Evolutionary conservation across 768 basidiomycete species (phyloP).

Genomic region (Galerina sulciceps): DNA sequence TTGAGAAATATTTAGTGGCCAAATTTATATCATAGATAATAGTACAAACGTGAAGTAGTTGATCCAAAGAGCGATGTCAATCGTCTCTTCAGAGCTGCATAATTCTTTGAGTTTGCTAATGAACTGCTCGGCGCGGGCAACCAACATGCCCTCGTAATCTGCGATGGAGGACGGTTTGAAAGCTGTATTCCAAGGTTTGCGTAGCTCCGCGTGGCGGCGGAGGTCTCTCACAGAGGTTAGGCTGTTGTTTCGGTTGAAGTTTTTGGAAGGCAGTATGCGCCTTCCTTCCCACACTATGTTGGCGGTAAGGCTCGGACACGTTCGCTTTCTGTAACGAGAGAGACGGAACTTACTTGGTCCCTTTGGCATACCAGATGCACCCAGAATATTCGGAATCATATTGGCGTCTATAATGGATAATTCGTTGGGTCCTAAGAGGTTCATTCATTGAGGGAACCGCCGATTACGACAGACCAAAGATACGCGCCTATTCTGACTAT

Average conservation of each 20-base stretch:
- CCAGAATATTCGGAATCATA: constrained; percentile 36
- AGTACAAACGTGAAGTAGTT: constrained; percentile 40
- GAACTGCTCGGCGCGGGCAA: constrained; percentile 28
- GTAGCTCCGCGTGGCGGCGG: constrained; percentile 37
- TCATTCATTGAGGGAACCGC: not conserved
- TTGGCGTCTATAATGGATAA: constrained; percentile 39
- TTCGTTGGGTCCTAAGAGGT: constrained; percentile 45
- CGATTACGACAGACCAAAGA: not conserved
- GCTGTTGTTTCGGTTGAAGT: constrained; percentile 16
- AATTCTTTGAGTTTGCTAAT: constrained; percentile 12
- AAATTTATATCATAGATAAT: not conserved
- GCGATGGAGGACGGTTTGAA: constrained; percentile 38
- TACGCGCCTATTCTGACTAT: constrained; percentile 57
- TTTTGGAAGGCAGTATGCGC: constrained; percentile 18
- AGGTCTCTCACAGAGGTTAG: constrained; percentile 35
- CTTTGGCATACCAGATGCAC: constrained; percentile 43
- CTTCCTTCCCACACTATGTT: constrained; percentile 32
- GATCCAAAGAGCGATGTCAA: constrained; percentile 40
- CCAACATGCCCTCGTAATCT: constrained; percentile 26
- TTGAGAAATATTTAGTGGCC: not conserved
- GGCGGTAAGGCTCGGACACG: constrained; percentile 16
- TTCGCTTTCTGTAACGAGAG: not conserved
- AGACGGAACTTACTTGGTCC: constrained; percentile 34
- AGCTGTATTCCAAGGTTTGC: constrained; percentile 42
- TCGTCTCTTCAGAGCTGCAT: constrained; percentile 6